Percentiles rank a stretch among this genome's conserved stretches.
phyloP scores from a whole-genome alignment of 306 rosid species.

The Vigna angularis region DNA sequence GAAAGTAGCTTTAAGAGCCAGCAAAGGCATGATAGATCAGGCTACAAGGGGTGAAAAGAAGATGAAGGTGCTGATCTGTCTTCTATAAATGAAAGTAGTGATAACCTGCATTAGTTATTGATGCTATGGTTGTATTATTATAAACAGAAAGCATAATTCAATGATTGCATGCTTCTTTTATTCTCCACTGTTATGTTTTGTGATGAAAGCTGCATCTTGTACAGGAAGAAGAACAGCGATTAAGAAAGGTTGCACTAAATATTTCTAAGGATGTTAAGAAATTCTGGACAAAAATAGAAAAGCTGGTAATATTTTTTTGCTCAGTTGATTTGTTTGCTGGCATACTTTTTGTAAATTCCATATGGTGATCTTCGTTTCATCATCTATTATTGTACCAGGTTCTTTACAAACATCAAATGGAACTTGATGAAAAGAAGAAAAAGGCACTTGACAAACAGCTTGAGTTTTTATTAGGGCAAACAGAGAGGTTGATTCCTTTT shows the following conservation, averaged over 20 bases:
- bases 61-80: conserved; percentile 79
- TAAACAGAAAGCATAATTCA: conserved; percentile 19
- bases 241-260: conserved; percentile 90
- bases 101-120: conserved; percentile 10
- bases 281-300: conserved; percentile 96
- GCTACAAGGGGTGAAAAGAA: conserved; percentile 98
- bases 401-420: conserved; percentile 97
- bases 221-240: conserved; percentile 95
- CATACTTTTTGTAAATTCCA: conserved; percentile 23
- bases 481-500: conserved; percentile 73
- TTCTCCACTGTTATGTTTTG: conserved; percentile 3
- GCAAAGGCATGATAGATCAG: conserved; percentile 96
- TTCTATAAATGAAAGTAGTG: conserved; percentile 36
- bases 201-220: conserved; percentile 45
- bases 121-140: conserved; percentile 29
- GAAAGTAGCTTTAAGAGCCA: conserved; percentile 91
- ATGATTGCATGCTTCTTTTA: conserved; percentile 25
- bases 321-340: conserved; percentile 18
- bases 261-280: conserved; percentile 98
- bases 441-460: conserved; percentile 96
- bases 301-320: conserved; percentile 71
- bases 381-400: conserved; percentile 63
- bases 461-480: conserved; percentile 98
- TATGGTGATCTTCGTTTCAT: conserved; percentile 21
- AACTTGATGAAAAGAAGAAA: conserved; percentile 94